Base-by-base conservation (phyloP, 768 basidiomycete genomes). In the Agaricus subrufescens region DNA sequence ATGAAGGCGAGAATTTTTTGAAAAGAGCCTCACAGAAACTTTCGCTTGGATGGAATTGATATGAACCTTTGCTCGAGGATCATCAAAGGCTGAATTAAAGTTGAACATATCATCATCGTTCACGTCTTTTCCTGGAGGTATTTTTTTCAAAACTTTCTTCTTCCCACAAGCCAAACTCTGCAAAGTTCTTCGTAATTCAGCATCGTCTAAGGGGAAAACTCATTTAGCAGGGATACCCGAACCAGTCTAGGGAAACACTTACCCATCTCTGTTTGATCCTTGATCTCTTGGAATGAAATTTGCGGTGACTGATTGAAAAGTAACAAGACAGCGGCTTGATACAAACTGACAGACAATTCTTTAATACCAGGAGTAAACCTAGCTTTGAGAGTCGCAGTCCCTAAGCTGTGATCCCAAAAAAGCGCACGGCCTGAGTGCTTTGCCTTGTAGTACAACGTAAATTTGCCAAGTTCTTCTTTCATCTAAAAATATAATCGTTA, bases 31-130 rank as follows among this genome's bases (percentile, higher is more conserved):
- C 65, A 95, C 93, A 58, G 93, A 86, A 61, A 95, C 89, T 66
- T 94, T 94, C 14, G 87, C 89, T 69, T 98, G 97, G 48, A 99
- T 96, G 23, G 94, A 91, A 65, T 94, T 96, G 73, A 98, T 95
- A 70, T 91, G 91, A 40, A 99, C 81, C 62, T 87, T 91, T 38
- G 84, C 71, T 42, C 83, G 78, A 6, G 87, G 78, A 63, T 96
- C 89, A 29, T 84, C 83, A 69, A 98, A 98, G 8, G 83, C 83
- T 30, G 79, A 73, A 67, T 98, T 97, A 75, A 88, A 94, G 31
- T 72, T 70, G 68, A 99, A 98, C 44, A 80, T 66, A 64, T 98
- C 97, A 1, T 68, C 73, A 34, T 87, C 82, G 29, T 83, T 68
- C 39, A 99, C 86, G 23, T 96, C 94, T 61, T 79, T 83, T 5